Evolutionary conservation across 2,329 filamentous ascomycete species (phyloP).

Genomic region (Aureobasidium lini): DNA sequence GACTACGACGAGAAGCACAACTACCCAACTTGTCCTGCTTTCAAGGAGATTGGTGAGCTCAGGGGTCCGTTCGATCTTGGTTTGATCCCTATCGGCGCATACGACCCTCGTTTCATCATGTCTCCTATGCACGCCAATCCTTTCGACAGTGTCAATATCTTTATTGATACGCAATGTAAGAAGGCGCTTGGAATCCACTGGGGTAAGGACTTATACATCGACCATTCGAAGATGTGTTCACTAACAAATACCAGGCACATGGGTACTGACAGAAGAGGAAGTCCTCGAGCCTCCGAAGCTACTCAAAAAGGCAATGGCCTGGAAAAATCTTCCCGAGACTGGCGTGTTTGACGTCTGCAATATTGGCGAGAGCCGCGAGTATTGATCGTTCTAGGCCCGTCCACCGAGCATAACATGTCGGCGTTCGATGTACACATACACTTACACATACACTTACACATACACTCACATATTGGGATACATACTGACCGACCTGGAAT

Average conservation of each 20-base stretch:
- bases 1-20: conserved; percentile 64
- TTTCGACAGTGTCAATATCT: conserved; percentile 82
- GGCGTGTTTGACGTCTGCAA: conserved; percentile 76
- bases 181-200: conserved; percentile 83
- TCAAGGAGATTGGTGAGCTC: conserved; percentile 70
- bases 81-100: conserved; percentile 88
- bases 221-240: background rate
- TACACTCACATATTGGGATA: background rate
- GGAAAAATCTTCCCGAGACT: conserved; percentile 58
- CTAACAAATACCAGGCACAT: conserved; percentile 34
- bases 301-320: conserved; percentile 63
- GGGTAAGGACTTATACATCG: conserved; percentile 41
- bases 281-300: conserved; percentile 72
- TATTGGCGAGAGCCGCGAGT: conserved; percentile 76
- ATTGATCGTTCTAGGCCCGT: background rate
- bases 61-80: conserved; percentile 86
- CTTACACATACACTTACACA: no score
- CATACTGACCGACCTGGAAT: background rate
- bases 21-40: conserved; percentile 71
- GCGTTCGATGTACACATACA: background rate
- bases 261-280: conserved; percentile 79
- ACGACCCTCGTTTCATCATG: conserved; percentile 66
- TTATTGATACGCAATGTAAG: conserved; percentile 70
- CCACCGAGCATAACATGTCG: background rate
- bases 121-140: conserved; percentile 81